Percentiles rank a stretch among this genome's conserved stretches.
These are phyloP conservation scores for Candida tallmaniae DNA, from an alignment of 805 yeast genomes.

Conservation along the genomic window DNA sequence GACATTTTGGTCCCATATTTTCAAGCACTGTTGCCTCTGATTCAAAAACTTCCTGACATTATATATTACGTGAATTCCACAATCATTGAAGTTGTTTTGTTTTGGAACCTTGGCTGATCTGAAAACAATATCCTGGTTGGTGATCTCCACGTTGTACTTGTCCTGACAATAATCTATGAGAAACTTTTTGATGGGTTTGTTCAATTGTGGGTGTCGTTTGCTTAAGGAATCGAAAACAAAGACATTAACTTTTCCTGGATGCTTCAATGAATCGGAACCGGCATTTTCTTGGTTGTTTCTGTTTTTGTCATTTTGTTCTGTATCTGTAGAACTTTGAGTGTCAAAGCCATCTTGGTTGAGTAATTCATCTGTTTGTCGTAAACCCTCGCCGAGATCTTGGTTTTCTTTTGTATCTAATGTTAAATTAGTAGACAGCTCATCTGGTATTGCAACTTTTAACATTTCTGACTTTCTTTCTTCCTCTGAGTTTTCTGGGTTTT, in stretches of 20 bases:
- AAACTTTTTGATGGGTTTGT: constrained; percentile 52
- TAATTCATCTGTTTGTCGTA: too few relatives aligned
- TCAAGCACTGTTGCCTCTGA: constrained; percentile 44
- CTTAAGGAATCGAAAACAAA: constrained; percentile 74
- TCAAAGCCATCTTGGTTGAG: constrained; percentile 2
- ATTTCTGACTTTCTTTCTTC: not conserved
- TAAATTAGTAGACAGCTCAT: not conserved
- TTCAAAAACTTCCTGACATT: constrained; percentile 58
- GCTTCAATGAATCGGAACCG: not conserved
- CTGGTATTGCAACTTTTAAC: not conserved
- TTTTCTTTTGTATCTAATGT: too few relatives aligned
- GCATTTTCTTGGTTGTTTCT: not conserved
- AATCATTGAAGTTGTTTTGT: constrained; percentile 87
- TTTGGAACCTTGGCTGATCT: constrained; percentile 61
- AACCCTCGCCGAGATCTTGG: too few relatives aligned
- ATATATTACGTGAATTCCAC: constrained; percentile 88
- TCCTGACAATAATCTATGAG: constrained; percentile 68
- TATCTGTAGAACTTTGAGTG: not conserved
- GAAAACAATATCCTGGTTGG: constrained; percentile 43
- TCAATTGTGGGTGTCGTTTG: constrained; percentile 50
- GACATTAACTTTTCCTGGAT: constrained; percentile 27
- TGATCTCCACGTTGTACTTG: constrained; percentile 46
- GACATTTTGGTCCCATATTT: constrained; percentile 38
- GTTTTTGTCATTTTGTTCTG: not conserved
- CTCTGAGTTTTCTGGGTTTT: not conserved